phyloP scores from a whole-genome alignment of 129 eudicot species.

The Ambrosia trifida region DNA sequence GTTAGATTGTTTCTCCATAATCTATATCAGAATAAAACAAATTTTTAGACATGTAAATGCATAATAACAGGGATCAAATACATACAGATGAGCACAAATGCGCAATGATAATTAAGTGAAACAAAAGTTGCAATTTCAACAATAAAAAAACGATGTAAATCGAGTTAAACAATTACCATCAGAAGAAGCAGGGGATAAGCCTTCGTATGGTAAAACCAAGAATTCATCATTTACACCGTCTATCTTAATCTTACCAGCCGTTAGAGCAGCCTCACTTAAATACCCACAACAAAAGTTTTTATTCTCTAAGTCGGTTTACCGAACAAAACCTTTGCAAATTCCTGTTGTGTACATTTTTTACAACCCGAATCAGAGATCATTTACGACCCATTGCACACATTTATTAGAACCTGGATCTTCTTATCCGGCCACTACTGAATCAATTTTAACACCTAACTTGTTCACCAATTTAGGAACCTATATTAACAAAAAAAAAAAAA shows the following conservation, averaged over 20 bases:
- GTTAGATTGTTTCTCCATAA: slow-evolving; percentile 60
- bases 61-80: background rate
- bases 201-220: slow-evolving; percentile 54
- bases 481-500: too few relatives aligned
- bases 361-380: too few relatives aligned
- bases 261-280: slow-evolving; percentile 49
- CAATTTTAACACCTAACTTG: too few relatives aligned
- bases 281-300: slow-evolving; percentile 6
- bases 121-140: background rate
- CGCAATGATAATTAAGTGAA: background rate
- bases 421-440: too few relatives aligned
- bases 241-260: slow-evolving; percentile 42
- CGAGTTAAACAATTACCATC: slow-evolving; percentile 56
- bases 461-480: too few relatives aligned
- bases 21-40: slow-evolving; percentile 33
- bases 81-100: background rate
- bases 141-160: background rate
- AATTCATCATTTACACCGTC: slow-evolving; percentile 43
- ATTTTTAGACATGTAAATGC: background rate
- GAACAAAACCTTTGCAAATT: too few relatives aligned
- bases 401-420: too few relatives aligned
- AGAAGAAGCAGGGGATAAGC: slow-evolving; percentile 49
- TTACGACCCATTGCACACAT: too few relatives aligned
- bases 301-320: too few relatives aligned
- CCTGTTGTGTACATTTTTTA: too few relatives aligned